Base-by-base conservation (phyloP, 768 basidiomycete species). In the Auriscalpium microsporum region DNA sequence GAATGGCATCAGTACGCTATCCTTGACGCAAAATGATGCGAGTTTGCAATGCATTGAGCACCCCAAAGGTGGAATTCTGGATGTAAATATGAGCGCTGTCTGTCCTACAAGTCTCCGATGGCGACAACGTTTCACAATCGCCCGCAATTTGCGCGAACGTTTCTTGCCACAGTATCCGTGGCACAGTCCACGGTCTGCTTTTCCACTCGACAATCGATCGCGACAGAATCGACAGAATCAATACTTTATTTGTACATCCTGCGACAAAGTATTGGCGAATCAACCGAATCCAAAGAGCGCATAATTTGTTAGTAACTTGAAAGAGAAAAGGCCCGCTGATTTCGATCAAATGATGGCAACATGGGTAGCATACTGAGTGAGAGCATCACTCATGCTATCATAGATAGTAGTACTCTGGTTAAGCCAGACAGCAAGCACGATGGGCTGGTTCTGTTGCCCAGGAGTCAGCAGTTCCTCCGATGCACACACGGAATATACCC, bases 361-460 rank as follows among this genome's bases (percentile, higher is more conserved):
- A 3, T 1, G 6, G 6, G 40, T 42, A 42, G 40, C 40, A 8
- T 42, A 42, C 40, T 42, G 40, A 13, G 40, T 42, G 40, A 42
- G 40, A 42, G 40, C 40, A 42, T 13, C 17, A 17, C 40, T 42
- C 40, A 42, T 42, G 17, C 14, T 42, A 17, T 13, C 40, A 5
- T 42, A 42, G 40, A 42, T 42, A 17, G 40, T 42, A 13, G 40
- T 14, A 13, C 14, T 17, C 17, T 42, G 40, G 6, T 42, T 17
- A 5, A 42, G 40, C 40, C 40, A 42, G 17, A 42, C 40, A 42
- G 17, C 40, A 13, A 42, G 40, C 14, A 77, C 17, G 48, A 83
- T 80, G 51, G 40, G 40, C 40, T 14, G 13, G 17, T 42, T 17
- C 40, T 42, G 40, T 17, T 42, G 40, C 40, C 3, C 14, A 14